Evolutionary conservation across 306 rosid species (phyloP).

Genomic region (Trifolium subterraneum): DNA sequence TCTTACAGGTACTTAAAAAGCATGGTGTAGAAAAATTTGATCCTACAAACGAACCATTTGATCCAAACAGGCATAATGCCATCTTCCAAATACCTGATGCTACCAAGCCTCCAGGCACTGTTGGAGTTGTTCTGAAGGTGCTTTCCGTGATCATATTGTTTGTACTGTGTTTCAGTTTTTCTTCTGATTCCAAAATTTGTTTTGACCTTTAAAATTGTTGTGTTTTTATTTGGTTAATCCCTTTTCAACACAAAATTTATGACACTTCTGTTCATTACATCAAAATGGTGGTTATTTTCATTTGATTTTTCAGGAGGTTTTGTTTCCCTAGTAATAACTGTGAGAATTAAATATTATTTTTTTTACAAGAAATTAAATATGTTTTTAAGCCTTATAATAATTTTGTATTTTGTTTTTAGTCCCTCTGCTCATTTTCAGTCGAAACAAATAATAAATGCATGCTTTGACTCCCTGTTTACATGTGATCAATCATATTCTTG

Average conservation of each 20-base stretch:
- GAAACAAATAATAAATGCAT: neutral
- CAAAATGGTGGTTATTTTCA: constrained; percentile 7
- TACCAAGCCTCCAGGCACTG: constrained; percentile 84
- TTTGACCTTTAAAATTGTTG: neutral
- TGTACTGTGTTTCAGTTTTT: neutral
- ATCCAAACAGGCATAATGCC: constrained; percentile 92
- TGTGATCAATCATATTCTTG: constrained; percentile 1
- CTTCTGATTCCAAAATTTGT: neutral
- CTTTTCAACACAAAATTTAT: constrained; percentile 10
- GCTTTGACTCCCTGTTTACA: neutral
- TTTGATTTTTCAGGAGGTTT: constrained; percentile 14
- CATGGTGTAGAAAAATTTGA: constrained; percentile 82
- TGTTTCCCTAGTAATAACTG: constrained; percentile 11
- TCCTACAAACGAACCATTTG: constrained; percentile 89
- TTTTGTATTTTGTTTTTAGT: too few species aligned
- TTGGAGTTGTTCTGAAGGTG: constrained; percentile 93
- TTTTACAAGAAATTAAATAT: too few species aligned
- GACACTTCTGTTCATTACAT: constrained; percentile 1
- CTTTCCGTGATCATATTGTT: neutral
- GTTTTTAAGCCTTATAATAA: too few species aligned
- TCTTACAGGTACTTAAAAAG: constrained; percentile 79
- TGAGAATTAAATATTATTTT: neutral
- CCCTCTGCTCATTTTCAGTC: too few species aligned
- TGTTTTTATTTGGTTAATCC: neutral
- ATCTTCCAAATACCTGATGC: constrained; percentile 80